Percentiles rank a stretch among this genome's conserved stretches.
Conservation (phyloP, 2,329 filamentous ascomycete species). For the Pseudogymnoascus sp. region DNA sequence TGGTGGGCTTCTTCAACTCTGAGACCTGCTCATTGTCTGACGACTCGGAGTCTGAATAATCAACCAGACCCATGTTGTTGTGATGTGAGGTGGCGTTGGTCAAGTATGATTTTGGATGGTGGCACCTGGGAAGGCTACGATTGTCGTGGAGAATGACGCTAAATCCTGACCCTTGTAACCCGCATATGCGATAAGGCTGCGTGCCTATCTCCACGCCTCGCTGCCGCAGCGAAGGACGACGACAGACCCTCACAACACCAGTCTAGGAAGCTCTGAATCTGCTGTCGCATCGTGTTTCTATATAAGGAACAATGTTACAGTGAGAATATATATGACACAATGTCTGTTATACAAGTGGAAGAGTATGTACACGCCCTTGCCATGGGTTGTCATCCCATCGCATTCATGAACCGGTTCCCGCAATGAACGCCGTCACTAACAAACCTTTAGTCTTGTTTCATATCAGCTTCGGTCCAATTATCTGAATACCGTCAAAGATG, state of each 20-base stretch:
- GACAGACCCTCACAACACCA: background rate
- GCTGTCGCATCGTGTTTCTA: constrained; percentile 1
- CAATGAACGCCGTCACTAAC: background rate
- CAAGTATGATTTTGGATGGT: background rate
- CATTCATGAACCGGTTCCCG: background rate
- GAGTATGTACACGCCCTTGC: constrained; percentile 22
- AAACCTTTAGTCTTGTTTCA: constrained; percentile 56
- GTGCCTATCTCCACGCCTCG: constrained; percentile 2
- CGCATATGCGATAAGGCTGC: constrained; percentile 6
- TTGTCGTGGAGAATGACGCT: background rate
- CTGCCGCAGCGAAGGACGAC: background rate
- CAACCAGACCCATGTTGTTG: constrained; percentile 52
- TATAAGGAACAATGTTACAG: constrained; percentile 4
- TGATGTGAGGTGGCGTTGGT: background rate
- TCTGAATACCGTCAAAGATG: constrained; percentile 70
- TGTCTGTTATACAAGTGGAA: constrained; percentile 32
- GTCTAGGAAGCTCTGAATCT: background rate
- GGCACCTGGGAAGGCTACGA: background rate
- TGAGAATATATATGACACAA: constrained; percentile 13
- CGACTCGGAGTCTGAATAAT: constrained; percentile 54
- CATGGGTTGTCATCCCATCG: background rate
- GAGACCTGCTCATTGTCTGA: constrained; percentile 43
- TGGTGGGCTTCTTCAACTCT: constrained; percentile 21
- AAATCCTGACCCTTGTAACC: background rate
- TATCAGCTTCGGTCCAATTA: constrained; percentile 78